These are phyloP conservation scores for Hericium erinaceus DNA, from an alignment of 768 basidiomycete species.

Conservation along the genomic window DNA sequence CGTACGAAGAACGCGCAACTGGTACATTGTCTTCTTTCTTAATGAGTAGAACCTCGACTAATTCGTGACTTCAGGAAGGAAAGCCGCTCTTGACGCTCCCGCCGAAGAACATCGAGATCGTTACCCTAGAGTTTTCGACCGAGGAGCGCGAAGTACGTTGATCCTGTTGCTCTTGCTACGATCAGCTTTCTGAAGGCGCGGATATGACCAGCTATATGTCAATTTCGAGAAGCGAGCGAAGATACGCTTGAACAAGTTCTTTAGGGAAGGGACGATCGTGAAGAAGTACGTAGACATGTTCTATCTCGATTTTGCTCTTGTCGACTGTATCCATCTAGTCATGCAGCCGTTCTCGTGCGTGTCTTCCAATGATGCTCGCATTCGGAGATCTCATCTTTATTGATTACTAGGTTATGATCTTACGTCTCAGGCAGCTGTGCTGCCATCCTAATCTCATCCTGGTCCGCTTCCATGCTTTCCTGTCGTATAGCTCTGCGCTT, in stretches of 20 bases:
- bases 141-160: conserved; percentile 54
- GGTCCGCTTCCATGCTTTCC: conserved; percentile 26
- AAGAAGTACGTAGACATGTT: conserved; percentile 45
- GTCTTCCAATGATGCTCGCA: no score
- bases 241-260: conserved; percentile 49
- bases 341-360: conserved; percentile 36
- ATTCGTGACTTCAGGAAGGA: conserved; percentile 36
- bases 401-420: conserved; percentile 49
- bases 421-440: conserved; percentile 67
- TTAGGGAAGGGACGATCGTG: conserved; percentile 53
- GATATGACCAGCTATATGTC: conserved; percentile 39
- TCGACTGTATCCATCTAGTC: conserved; percentile 22
- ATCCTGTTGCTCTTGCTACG: no score
- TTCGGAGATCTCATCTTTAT: no score
- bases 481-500: not conserved
- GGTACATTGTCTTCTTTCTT: conserved; percentile 9
- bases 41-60: no score
- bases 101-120: conserved; percentile 48
- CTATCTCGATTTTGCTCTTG: not conserved
- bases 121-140: conserved; percentile 48
- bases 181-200: no score
- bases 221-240: conserved; percentile 45
- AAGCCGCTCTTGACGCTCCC: conserved; percentile 59
- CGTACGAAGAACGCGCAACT: conserved; percentile 58
- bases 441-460: conserved; percentile 66